These are phyloP conservation scores for Phytopythium chamaehyphon DNA, from an alignment of 352 stramenopile species.

Conservation along the genomic window DNA sequence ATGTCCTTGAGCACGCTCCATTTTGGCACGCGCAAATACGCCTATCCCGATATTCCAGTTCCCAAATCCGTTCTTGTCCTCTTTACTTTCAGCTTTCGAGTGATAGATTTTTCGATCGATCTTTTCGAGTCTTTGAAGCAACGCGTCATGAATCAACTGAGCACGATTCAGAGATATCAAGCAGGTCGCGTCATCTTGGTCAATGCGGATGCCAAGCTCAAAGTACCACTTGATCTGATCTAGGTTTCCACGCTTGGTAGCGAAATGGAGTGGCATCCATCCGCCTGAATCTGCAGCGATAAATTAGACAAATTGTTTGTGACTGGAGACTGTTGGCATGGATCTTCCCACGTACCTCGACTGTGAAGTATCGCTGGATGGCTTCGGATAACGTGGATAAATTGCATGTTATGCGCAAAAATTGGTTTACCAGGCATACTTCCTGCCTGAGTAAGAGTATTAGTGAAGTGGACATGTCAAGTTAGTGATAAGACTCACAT, in stretches of 20 bases:
- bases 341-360: slow-evolving; percentile 32
- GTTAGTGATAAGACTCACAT: slow-evolving; percentile 22
- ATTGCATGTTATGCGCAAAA: slow-evolving; percentile 16
- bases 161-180: slow-evolving; percentile 23
- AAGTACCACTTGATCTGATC: slow-evolving; percentile 33
- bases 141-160: slow-evolving; percentile 18
- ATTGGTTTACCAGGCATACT: slow-evolving; percentile 8
- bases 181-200: slow-evolving; percentile 30
- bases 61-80: neutral
- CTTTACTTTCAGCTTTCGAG: neutral
- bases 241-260: slow-evolving; percentile 32
- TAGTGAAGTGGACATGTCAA: neutral
- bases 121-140: slow-evolving; percentile 36
- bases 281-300: slow-evolving; percentile 16
- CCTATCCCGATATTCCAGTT: slow-evolving; percentile 28
- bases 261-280: slow-evolving; percentile 47
- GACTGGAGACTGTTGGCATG: too few species aligned
- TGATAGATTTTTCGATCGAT: slow-evolving; percentile 20
- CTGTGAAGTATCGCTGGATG: slow-evolving; percentile 16
- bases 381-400: slow-evolving; percentile 22
- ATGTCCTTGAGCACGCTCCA: slow-evolving; percentile 12
- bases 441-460: slow-evolving; percentile 11
- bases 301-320: neutral
- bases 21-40: slow-evolving; percentile 31
- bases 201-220: slow-evolving; percentile 20